Percentiles rank a stretch among this genome's conserved stretches.
phyloP scores from a whole-genome alignment of 2,329 filamentous ascomycete genomes.

The Annulohypoxylon truncatum region DNA sequence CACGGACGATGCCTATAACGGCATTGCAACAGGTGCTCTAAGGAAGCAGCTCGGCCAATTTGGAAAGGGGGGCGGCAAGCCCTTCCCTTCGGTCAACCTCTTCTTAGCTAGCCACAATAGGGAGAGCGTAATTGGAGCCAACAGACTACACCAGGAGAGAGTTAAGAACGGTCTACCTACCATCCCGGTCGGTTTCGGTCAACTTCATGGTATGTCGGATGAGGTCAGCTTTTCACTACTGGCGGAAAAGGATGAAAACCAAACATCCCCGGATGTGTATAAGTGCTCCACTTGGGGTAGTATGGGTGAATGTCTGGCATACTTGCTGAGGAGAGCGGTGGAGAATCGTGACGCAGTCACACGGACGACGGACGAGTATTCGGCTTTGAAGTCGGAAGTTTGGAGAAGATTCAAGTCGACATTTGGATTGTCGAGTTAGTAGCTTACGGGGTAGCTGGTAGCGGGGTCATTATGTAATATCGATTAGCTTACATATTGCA shows the following conservation, averaged over 20 bases:
- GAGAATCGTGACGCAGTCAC: background rate
- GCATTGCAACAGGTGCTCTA: background rate
- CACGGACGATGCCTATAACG: background rate
- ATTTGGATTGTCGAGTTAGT: background rate
- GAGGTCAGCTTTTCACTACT: constrained; percentile 2
- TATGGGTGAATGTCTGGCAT: constrained; percentile 1
- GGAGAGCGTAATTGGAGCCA: background rate
- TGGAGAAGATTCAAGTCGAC: background rate
- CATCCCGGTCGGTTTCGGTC: background rate
- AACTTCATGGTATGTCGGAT: constrained; percentile 5
- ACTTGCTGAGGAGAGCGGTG: background rate
- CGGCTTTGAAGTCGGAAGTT: background rate
- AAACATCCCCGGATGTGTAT: background rate
- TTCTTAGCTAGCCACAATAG: background rate
- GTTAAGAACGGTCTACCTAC: background rate
- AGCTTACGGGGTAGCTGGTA: background rate
- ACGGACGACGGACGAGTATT: background rate
- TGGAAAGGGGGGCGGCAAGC: background rate
- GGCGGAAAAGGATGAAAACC: background rate
- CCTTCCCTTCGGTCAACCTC: background rate
- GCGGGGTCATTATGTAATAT: background rate
- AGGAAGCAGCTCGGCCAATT: background rate
- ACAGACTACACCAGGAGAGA: background rate
- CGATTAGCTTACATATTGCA: background rate
- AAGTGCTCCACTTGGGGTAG: constrained; percentile 5